Base-by-base conservation (phyloP, 2,329 filamentous ascomycete species). In the Ophiostoma piceae region DNA sequence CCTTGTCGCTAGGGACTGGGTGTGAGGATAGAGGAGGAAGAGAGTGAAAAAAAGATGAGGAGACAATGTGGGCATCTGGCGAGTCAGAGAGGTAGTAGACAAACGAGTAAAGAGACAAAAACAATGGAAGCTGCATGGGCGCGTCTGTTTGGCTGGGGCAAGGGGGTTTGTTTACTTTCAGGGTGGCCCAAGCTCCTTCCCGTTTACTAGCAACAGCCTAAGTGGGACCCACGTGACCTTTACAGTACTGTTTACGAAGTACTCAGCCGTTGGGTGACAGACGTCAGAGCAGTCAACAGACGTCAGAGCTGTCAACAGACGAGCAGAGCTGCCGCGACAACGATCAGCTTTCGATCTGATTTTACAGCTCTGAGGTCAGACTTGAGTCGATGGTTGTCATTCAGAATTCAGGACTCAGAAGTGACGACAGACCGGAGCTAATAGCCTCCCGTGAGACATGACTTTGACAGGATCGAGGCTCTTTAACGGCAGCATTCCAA, bases 101-200 rank as follows among this genome's bases (percentile, higher is more conserved):
- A 26, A 47, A 19, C 5, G 43, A 47, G 16, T 22, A 29, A 47
- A 35, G 22, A 47, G 64, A 66, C 65, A 32, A 66, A 26, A 66
- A 66, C 37, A 66, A 29, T 39, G 67, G 9, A 14, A 32, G 29
- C 39, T 32, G 26, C 67, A 57, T 60, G 67, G 64, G 66, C 41
- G 68, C 65, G 65, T 66, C 41, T 69, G 68, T 65, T 70, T 69
- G 71, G 71, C 57, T 68, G 43, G 35, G n/a, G 65, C 12, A 41
- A 43, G 14, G 22, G 47, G 68, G 72, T 72, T 74, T 74, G 71
- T 74, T 75, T 75, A 75, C 74, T 74, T 73, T 73, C 65, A 68
- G 8, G 35, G n/a, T 73, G 73, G 73, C 67, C 73, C 69, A 69
- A 74, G 73, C 73, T 74, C 69, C 71, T 68, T 66, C 37, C 67